Evolutionary conservation across 768 basidiomycete species (phyloP), one percentile per base, ranked within the genome.

Genomic region (Harrya chromipes): DNA sequence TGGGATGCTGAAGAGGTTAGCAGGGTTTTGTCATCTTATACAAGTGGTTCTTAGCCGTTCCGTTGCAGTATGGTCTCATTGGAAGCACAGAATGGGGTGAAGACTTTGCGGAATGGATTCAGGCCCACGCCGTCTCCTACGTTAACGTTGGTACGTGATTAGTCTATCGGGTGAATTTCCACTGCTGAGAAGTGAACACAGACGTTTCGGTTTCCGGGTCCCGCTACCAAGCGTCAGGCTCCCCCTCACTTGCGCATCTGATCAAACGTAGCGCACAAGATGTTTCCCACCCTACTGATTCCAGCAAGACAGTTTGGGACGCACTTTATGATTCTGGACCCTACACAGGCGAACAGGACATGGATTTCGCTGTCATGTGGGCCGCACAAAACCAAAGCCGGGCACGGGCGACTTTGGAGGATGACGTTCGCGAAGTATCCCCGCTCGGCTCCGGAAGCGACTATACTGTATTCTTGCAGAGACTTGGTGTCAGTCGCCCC

Each of bases 61-160:
- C 20, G 27, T 29, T 47, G 8, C n/a, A 78, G 76, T 78, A 80
- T 46, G 89, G 88, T 21, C 75, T 92, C 36, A 64, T 90, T 33
- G 94, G 94, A 23, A 88, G 85, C 60, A 94, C 90, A 4, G 94
- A 97, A 68, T 95, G 87, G 80, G 91, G 84, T 9, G 94, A 97
- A 67, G 95, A 97, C 65, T 97, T 95, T 63, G 68, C 82, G 0
- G 74, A 80, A 19, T 94, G 86, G 82, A 81, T 97, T 37, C 75
- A 80, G 20, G 72, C 83, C 23, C 80, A 94, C 53, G 87, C 85
- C 38, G 92, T 90, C 14, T 79, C 89, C 13, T 97, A 97, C 62
- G 66, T 97, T 49, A 97, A 97, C 62, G 75, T 94, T 21, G 82
- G 75, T 72, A 61, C 33, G 70, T 59, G n/a, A 17, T 27, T 20